Percentiles rank a stretch among this genome's conserved stretches.
These are phyloP conservation scores for Mortierella sp. DNA, from an alignment of 371 early-diverging fungal genomes.

Conservation along the genomic window DNA sequence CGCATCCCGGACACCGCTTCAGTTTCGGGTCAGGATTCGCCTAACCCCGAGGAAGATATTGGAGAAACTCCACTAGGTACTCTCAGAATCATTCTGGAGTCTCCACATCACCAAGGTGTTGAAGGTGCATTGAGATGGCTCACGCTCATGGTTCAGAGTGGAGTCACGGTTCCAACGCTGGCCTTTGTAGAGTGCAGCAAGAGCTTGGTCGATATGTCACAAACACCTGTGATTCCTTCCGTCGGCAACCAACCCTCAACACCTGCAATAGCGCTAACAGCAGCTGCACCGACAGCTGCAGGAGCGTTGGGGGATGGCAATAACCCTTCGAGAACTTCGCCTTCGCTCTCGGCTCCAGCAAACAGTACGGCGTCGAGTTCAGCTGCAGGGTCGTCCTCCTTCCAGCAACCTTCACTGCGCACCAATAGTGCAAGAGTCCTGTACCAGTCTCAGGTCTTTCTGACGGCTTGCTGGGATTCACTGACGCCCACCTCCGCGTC, in stretches of 20 bases:
- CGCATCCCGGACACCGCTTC: not conserved
- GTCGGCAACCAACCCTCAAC: not conserved
- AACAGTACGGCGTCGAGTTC: not conserved
- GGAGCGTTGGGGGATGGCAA: not conserved
- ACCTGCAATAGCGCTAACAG: not conserved
- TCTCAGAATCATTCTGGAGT: constrained; percentile 19
- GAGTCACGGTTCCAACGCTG: constrained; percentile 25
- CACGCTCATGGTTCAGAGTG: constrained; percentile 40
- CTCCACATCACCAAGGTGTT: constrained; percentile 1
- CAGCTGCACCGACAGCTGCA: not conserved
- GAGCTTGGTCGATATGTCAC: constrained; percentile 19
- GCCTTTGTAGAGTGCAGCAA: constrained; percentile 48
- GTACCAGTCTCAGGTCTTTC: constrained; percentile 16
- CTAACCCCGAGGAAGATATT: constrained; percentile 1
- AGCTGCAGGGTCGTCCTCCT: not conserved
- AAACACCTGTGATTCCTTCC: not conserved
- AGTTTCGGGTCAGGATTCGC: not conserved
- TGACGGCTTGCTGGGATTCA: constrained; percentile 31
- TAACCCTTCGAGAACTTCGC: not conserved
- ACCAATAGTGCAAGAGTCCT: constrained; percentile 9
- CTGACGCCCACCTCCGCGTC: constrained; percentile 8
- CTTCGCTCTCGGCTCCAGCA: not conserved
- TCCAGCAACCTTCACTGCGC: not conserved
- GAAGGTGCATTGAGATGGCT: constrained; percentile 36
- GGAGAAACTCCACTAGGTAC: constrained; percentile 30